Base-by-base conservation (phyloP, 2,329 filamentous ascomycete species). In the Alternaria gaisen region DNA sequence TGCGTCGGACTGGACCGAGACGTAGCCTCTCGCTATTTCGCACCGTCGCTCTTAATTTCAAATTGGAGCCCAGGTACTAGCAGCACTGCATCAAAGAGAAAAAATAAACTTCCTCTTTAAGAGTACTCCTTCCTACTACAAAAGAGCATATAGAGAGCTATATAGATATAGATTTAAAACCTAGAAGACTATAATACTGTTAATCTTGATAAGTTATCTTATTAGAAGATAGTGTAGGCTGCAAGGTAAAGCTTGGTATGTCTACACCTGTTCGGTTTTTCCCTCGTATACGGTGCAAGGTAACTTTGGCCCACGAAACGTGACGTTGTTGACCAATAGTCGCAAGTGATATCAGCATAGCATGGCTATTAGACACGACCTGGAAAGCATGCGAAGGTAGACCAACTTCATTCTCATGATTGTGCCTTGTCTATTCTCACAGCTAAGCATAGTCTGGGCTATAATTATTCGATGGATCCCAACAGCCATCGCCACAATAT, bases 1-100 rank as follows among this genome's bases (percentile, higher is more conserved):
- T 36, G 46, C 46, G 34, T 50, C 20, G 46, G 46, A 48, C 46
- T 48, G 46, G 18, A 18, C 30, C 46, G 46, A 24, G 20, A 24
- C 46, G 46, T 50, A 24, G 46, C 46, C 30, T 38, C 7, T 38
- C 46, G 46, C 18, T 20, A 22, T 50, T 14, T 50, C 14, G 20
- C 20, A 50, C 46, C 46, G 46, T 36, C 32, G 32, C 14, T 24
- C 16, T 36, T 36, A 22, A 24, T 50, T n/a, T 50, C 46, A 16
- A 50, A 50, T 50, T 32, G 32, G 46, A 36, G 46, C 18, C 20
- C 11, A 22, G 18, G 16, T 18, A 24, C 14, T 14, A 20, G 22
- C 20, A 36, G 46, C 24, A 26, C 6, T 26, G 24, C 7, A 26
- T 26, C 7, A 26, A 26, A 26, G 24, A 26, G 1, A 26, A 26